These are phyloP conservation scores for Astrothelium subdiscretum DNA, from an alignment of 495 filamentous ascomycete species.

Conservation along the genomic window DNA sequence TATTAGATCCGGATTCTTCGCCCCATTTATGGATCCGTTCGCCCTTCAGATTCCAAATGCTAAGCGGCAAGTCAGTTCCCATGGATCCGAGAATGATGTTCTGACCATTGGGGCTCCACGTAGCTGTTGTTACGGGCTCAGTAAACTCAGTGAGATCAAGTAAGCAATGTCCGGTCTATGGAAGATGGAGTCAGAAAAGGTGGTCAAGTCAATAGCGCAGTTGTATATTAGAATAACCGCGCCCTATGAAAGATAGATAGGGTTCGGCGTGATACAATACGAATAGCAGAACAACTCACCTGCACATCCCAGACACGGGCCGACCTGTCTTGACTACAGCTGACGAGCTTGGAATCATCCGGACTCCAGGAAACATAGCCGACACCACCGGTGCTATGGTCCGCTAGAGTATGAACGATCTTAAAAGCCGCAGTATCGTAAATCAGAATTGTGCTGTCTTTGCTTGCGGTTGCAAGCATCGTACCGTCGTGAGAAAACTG, in stretches of 20 bases:
- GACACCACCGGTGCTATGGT: constrained; percentile 35
- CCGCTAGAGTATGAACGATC: constrained; percentile 36
- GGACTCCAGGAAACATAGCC: constrained; percentile 82
- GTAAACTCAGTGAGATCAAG: constrained; percentile 53
- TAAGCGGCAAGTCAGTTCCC: constrained; percentile 52
- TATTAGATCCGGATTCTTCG: constrained; percentile 27
- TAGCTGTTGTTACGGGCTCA: constrained; percentile 73
- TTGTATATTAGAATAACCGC: too few relatives aligned
- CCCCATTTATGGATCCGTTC: constrained; percentile 47
- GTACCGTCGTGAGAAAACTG: constrained; percentile 83
- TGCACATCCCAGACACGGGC: constrained; percentile 70
- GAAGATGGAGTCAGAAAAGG: constrained; percentile 9
- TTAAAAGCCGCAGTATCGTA: constrained; percentile 66
- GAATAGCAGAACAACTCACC: constrained; percentile 37
- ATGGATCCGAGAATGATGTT: constrained; percentile 73
- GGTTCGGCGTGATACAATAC: too few relatives aligned
- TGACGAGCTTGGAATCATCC: constrained; percentile 74
- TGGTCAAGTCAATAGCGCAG: too few relatives aligned
- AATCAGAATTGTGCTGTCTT: constrained; percentile 62
- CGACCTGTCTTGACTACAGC: constrained; percentile 61
- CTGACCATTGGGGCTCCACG: constrained; percentile 70
- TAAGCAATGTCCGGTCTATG: constrained; percentile 58
- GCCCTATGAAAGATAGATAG: too few relatives aligned
- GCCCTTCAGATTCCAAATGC: constrained; percentile 55
- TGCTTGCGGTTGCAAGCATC: constrained; percentile 70